Evolutionary conservation across 768 basidiomycete species (phyloP).

Genomic region (Mycena olivaceomarginata): DNA sequence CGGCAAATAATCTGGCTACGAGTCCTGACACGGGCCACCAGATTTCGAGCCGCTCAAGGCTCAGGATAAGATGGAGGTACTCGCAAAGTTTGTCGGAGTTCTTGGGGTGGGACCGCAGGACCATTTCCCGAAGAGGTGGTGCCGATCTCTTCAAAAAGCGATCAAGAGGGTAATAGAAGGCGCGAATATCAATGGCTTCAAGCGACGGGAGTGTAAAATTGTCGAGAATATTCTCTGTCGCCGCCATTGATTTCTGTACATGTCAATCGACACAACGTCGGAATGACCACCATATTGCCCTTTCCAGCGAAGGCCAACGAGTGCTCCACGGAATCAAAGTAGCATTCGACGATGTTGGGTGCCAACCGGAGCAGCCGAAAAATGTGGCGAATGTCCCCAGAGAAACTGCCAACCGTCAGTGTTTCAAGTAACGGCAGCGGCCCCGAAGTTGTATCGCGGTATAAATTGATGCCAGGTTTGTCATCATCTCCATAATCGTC

Average conservation of each 20-base stretch:
- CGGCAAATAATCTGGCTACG: neutral
- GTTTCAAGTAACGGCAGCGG: neutral
- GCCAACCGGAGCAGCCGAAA: neutral
- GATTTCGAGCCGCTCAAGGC: neutral
- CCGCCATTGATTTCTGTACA: neutral
- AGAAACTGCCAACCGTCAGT: neutral
- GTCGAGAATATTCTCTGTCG: neutral
- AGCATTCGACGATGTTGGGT: too few species aligned
- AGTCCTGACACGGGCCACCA: neutral
- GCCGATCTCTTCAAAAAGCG: neutral
- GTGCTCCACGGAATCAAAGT: too few species aligned
- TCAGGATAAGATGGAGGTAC: neutral
- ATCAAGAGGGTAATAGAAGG: neutral
- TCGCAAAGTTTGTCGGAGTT: neutral
- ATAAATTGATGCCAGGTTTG: neutral
- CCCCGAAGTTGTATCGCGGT: neutral
- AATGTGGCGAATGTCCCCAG: neutral
- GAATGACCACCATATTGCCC: neutral
- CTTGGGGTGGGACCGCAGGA: neutral
- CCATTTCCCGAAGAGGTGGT: neutral
- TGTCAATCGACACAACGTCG: neutral
- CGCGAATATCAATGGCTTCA: neutral
- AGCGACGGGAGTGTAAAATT: slow-evolving; percentile 3
- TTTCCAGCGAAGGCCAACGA: too few species aligned
- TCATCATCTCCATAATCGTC: neutral